Base-by-base conservation (phyloP, 1,284 basidiomycete genomes). In the Cryptococcus deneoformans region DNA sequence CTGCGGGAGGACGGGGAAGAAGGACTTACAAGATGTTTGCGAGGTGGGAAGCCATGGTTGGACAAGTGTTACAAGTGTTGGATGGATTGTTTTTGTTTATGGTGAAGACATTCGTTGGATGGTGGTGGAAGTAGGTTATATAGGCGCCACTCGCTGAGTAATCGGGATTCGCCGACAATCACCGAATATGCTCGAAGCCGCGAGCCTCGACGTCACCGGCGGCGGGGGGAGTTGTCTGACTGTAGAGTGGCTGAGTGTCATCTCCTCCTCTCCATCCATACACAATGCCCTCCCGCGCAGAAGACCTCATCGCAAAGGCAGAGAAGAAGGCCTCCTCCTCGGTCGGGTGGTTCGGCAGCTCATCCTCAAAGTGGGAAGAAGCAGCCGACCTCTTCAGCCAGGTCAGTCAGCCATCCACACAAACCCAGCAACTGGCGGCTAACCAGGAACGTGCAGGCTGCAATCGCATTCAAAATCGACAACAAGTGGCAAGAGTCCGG, bases 381-480 rank as follows among this genome's bases (percentile, higher is more conserved):
- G 92, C 93, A 3, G 90, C 91, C 48, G 94, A 97, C 79, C 83
- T 96, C 29, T 97, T 89, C 79, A 65, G 67, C 45, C 71, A 70
- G 62, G 71, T 69, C 11, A 20, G 67, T 59, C 12, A 20, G 20
- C 20, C 20, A 20, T 20, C 20, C 20, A 20, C 20, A 20, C 14
- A 10, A 20, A 20, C 20, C 20, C 2, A 20, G 20, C 20, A 20
- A 20, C 35, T 50, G 12, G 20, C 38, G 11, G 14, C 10, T 48
- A 89, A 20, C 20, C 20, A 20, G 20, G 20, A 20, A 20, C 20
- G 20, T 91, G 70, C 88, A 94, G 75, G 92, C 94, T 11, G 95
- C 91, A 46, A 98, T 98, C 79, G 83, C 88, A 45, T 98, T 92
- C 85, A 96, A 97, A 81, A 83, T 97, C 61, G 92, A 96, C 73